Percentiles rank a stretch among this genome's conserved stretches.
Conservation (phyloP, 768 basidiomycete species). For the Boletus vinaceobasis region DNA sequence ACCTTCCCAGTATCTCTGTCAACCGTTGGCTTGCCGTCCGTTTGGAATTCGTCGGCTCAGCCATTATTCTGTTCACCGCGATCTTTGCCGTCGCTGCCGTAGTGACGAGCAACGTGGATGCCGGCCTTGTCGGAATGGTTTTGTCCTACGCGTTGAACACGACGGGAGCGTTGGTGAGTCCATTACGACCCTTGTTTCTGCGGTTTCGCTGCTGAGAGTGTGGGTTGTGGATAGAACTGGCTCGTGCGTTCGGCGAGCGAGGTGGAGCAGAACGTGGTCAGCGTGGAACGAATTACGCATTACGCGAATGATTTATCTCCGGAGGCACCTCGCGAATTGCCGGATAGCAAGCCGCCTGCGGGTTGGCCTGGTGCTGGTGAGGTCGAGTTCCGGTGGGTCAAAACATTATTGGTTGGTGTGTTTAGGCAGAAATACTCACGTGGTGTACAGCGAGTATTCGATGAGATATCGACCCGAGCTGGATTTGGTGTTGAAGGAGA, state of each 20-base stretch:
- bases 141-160: slow-evolving; percentile 82
- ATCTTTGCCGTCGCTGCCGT: slow-evolving; percentile 64
- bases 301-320: slow-evolving; percentile 64
- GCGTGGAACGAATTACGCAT: slow-evolving; percentile 82
- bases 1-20: slow-evolving; percentile 65
- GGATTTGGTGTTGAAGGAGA: slow-evolving; percentile 73
- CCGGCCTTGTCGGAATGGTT: slow-evolving; percentile 83
- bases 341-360: slow-evolving; percentile 48
- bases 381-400: slow-evolving; percentile 68
- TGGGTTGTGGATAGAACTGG: slow-evolving; percentile 55
- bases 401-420: not conserved
- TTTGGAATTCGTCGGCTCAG: slow-evolving; percentile 78
- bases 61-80: slow-evolving; percentile 75
- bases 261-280: slow-evolving; percentile 88
- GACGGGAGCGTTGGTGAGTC: slow-evolving; percentile 71
- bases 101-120: slow-evolving; percentile 76
- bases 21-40: slow-evolving; percentile 85
- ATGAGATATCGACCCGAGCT: slow-evolving; percentile 78
- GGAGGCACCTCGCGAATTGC: slow-evolving; percentile 73
- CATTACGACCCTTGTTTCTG: not conserved
- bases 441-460: slow-evolving; percentile 54
- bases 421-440: not conserved
- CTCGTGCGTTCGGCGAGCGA: slow-evolving; percentile 80
- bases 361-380: slow-evolving; percentile 73
- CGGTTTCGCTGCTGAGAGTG: not conserved